Percentiles rank a stretch among this genome's conserved stretches.
Evolutionary conservation across 2,329 filamentous ascomycete species (phyloP).

Genomic region (Septoria petroselini): DNA sequence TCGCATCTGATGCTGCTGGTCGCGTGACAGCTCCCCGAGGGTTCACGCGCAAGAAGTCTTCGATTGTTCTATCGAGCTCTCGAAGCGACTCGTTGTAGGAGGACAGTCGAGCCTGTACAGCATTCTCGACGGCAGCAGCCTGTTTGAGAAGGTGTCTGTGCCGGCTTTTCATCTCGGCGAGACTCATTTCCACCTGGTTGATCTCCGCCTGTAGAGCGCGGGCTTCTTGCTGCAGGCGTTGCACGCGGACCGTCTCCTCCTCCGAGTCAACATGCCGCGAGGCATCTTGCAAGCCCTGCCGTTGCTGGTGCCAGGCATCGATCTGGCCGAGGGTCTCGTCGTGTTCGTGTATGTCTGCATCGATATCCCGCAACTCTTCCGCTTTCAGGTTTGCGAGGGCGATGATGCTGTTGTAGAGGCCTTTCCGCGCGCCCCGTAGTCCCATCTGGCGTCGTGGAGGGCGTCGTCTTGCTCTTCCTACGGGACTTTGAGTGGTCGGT

Average conservation of each 20-base stretch:
- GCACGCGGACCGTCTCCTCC: conserved; percentile 57
- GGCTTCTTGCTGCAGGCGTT: conserved; percentile 51
- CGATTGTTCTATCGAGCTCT: conserved; percentile 63
- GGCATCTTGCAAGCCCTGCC: conserved; percentile 54
- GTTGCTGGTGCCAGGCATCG: conserved; percentile 57
- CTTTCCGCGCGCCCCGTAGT: conserved; percentile 61
- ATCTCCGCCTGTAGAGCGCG: conserved; percentile 61
- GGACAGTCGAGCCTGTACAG: conserved; percentile 67
- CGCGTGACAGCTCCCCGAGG: conserved; percentile 16
- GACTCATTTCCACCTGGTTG: conserved; percentile 60
- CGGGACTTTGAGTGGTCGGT: conserved; percentile 39
- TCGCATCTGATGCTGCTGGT: conserved; percentile 17
- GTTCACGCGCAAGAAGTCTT: conserved; percentile 50
- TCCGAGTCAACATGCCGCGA: conserved; percentile 55
- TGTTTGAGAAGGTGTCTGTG: conserved; percentile 59
- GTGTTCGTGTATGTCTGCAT: conserved; percentile 55
- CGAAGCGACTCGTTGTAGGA: conserved; percentile 66
- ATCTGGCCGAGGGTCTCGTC: conserved; percentile 59
- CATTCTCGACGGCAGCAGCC: conserved; percentile 62
- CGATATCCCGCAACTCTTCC: conserved; percentile 63
- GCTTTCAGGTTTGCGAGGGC: conserved; percentile 64
- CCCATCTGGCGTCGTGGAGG: conserved; percentile 53
- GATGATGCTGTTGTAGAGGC: conserved; percentile 61
- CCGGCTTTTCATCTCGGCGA: conserved; percentile 59
- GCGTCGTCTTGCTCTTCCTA: conserved; percentile 48